Conservation (phyloP, 2,329 filamentous ascomycete genomes). For the Calycina marina region DNA sequence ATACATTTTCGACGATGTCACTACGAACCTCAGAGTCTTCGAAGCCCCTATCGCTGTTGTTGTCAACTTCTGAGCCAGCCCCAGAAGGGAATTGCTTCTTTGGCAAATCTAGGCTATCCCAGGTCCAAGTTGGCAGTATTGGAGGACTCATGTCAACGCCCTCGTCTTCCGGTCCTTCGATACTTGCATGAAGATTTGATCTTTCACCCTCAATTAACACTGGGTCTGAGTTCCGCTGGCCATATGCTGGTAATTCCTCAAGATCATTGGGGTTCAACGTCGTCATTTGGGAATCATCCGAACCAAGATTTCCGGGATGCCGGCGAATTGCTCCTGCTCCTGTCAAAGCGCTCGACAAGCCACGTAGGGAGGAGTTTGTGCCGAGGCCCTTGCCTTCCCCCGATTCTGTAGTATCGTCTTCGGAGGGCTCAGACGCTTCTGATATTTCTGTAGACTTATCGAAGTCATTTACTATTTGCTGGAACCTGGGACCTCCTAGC, state of each 20-base stretch:
- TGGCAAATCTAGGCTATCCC: slow-evolving; percentile 5
- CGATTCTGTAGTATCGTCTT: slow-evolving; percentile 35
- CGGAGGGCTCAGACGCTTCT: slow-evolving; percentile 24
- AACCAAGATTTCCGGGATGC: slow-evolving; percentile 48
- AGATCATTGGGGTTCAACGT: slow-evolving; percentile 16
- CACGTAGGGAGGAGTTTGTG: slow-evolving; percentile 70
- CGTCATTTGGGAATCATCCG: slow-evolving; percentile 18
- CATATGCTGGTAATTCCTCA: slow-evolving; percentile 16
- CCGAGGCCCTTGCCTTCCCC: slow-evolving; percentile 82
- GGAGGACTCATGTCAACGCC: slow-evolving; percentile 14
- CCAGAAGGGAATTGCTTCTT: slow-evolving; percentile 13
- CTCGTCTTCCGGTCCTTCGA: slow-evolving; percentile 17
- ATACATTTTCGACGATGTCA: slow-evolving; percentile 20
- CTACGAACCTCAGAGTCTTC: slow-evolving; percentile 11
- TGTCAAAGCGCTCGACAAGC: slow-evolving; percentile 78
- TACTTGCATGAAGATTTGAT: slow-evolving; percentile 6
- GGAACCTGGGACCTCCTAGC: slow-evolving; percentile 65
- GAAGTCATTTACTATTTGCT: slow-evolving; percentile 52
- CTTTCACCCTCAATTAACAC: slow-evolving; percentile 12
- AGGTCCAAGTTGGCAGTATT: slow-evolving; percentile 11
- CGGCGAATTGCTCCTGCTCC: slow-evolving; percentile 60
- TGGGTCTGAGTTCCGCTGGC: slow-evolving; percentile 9
- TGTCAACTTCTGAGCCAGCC: slow-evolving; percentile 14
- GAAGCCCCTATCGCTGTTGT: slow-evolving; percentile 6
- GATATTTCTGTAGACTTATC: slow-evolving; percentile 33